phyloP scores from a whole-genome alignment of 352 stramenopile genomes.

The Globisporangium radiosum region DNA sequence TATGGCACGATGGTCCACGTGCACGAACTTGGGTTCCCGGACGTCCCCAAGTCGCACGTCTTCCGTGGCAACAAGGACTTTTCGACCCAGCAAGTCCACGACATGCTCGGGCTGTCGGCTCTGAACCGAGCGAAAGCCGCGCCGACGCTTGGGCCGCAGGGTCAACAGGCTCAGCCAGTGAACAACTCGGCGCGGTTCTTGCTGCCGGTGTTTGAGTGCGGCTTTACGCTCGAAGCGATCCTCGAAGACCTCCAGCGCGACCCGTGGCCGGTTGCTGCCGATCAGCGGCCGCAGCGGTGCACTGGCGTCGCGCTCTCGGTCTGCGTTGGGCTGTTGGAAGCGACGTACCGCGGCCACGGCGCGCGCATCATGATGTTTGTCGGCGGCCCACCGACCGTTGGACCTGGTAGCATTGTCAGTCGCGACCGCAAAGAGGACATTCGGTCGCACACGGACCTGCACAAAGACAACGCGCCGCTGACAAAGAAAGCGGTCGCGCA shows the following conservation, averaged over 20 bases:
- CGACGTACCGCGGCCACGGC: slow-evolving; percentile 92
- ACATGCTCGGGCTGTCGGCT: slow-evolving; percentile 91
- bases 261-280: slow-evolving; percentile 95
- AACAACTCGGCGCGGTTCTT: slow-evolving; percentile 93
- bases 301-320: slow-evolving; percentile 96
- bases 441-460: slow-evolving; percentile 92
- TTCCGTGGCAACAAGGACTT: slow-evolving; percentile 99
- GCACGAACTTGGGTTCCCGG: slow-evolving; percentile 96
- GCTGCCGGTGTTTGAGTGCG: slow-evolving; percentile 94
- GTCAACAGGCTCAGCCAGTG: slow-evolving; percentile 40
- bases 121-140: slow-evolving; percentile 45
- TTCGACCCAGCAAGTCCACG: slow-evolving; percentile 90
- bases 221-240: slow-evolving; percentile 96
- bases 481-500: slow-evolving; percentile 94
- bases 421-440: slow-evolving; percentile 97
- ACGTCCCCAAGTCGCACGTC: slow-evolving; percentile 97
- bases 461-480: slow-evolving; percentile 92
- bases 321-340: slow-evolving; percentile 94
- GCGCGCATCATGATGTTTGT: slow-evolving; percentile 99
- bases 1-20: slow-evolving; percentile 99
- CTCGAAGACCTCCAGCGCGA: slow-evolving; percentile 97
- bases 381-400: slow-evolving; percentile 94
- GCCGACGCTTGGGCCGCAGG: slow-evolving; percentile 41
- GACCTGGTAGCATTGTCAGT: slow-evolving; percentile 94
- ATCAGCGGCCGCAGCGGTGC: slow-evolving; percentile 93